Evolutionary conservation across 73 alveolate species (phyloP).

Genomic region (Durusdinium trenchii): DNA sequence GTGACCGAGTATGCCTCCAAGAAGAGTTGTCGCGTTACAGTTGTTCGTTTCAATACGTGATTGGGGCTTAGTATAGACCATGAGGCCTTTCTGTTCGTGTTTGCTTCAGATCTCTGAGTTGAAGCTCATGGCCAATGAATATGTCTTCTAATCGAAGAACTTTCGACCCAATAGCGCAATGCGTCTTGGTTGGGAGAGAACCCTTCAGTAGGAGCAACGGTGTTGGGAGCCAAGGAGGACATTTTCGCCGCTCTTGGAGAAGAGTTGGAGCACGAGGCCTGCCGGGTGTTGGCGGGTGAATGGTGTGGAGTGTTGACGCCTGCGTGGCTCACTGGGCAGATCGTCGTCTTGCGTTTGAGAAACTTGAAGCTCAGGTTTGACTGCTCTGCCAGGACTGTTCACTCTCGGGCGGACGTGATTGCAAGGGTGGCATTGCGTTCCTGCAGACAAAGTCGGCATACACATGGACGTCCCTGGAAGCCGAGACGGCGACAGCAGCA

Average conservation of each 20-base stretch:
- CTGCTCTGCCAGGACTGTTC: conserved; percentile 42
- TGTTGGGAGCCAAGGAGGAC: conserved; percentile 33
- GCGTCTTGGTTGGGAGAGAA: too few species aligned
- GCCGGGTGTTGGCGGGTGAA: neutral
- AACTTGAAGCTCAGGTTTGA: too few species aligned
- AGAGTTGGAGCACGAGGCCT: conserved; percentile 41
- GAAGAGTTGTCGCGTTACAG: too few species aligned
- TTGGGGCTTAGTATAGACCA: too few species aligned
- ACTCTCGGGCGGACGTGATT: neutral
- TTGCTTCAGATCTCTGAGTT: too few species aligned
- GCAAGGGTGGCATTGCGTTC: conserved; percentile 12
- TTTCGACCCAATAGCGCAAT: too few species aligned
- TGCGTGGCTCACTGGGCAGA: neutral
- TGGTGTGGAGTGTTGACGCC: neutral
- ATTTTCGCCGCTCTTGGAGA: conserved; percentile 41
- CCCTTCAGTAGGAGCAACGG: too few species aligned
- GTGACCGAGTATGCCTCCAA: neutral
- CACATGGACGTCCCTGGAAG: neutral
- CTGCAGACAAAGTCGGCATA: conserved; percentile 53
- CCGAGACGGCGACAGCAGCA: neutral
- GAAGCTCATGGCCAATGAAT: too few species aligned
- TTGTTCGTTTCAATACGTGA: too few species aligned
- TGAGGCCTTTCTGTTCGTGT: too few species aligned
- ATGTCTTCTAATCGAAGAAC: too few species aligned
- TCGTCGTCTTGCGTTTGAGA: neutral